Evolutionary conservation across 1,284 basidiomycete species (phyloP), one percentile per base, ranked within the genome.

Genomic region (Inonotus hispidus): DNA sequence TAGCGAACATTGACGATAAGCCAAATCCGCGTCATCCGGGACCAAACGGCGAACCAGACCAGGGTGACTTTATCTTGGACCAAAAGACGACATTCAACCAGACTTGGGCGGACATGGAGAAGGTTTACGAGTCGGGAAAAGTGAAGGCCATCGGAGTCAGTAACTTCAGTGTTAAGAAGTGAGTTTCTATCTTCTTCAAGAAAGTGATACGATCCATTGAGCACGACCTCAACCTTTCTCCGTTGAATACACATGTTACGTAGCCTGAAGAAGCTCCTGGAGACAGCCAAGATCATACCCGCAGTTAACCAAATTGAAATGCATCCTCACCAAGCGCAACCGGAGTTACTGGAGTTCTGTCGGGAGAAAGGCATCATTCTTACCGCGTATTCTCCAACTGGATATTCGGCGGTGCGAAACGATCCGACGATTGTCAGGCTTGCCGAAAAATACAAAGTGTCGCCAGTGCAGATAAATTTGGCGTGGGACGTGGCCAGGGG

Each of bases 101-200:
- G 55, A 82, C 81, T 0, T 84, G 82, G 82, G 70, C 70, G 27
- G 75, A 77, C 60, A 81, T 81, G 79, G 82, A 82, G 70, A 76
- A 74, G 60, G 62, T 77, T 0, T 70, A 43, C 7, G 71, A 64
- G 32, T 72, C 70, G 13, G 77, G 76, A 52, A 79, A 78, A 69
- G 77, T 76, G 47, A 75, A 74, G 68, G 75, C 79, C 2, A 82
- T 82, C 62, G 80, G 80, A 10, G 68, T 63, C 66, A 59, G 68
- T 52, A 56, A 59, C 35, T 53, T 63, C 55, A 56, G 62, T 38
- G 58, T 60, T 3, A 63, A 63, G 23, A 63, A 59, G 62, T 63
- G 23, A 21, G 58, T 60, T 14, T 43, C 37, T 59, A 14, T 14
- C 8, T 8, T 11, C 43, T n/a, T n/a, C n/a, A n/a, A n/a, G n/a